Evolutionary conservation across 495 filamentous ascomycete species (phyloP).

Genomic region (Annulohypoxylon nitens): DNA sequence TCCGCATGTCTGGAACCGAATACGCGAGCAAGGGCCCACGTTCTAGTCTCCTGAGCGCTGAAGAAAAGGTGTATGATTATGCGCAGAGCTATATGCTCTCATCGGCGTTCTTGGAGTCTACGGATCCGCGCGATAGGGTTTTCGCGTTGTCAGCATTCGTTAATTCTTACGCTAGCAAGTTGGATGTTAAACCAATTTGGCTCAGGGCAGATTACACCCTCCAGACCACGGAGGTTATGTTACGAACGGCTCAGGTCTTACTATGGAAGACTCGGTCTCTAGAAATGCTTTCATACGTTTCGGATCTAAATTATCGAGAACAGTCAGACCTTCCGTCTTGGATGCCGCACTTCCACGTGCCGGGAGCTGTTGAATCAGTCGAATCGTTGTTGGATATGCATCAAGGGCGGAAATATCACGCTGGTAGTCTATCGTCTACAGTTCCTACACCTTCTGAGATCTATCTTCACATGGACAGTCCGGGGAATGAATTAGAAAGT

Average conservation of each 20-base stretch:
- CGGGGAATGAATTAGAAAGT: slow-evolving; percentile 9
- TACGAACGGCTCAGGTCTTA: slow-evolving; percentile 28
- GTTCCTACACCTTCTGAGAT: slow-evolving; percentile 20
- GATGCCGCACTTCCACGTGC: slow-evolving; percentile 39
- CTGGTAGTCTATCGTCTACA: slow-evolving; percentile 17
- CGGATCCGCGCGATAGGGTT: slow-evolving; percentile 41
- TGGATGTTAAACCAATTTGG: slow-evolving; percentile 21
- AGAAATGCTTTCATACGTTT: slow-evolving; percentile 34
- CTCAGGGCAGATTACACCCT: slow-evolving; percentile 40
- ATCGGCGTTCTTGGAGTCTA: slow-evolving; percentile 34
- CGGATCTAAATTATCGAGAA: slow-evolving; percentile 20
- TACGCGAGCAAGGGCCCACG: slow-evolving; percentile 14
- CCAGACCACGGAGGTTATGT: slow-evolving; percentile 25
- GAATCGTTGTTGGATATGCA: slow-evolving; percentile 33
- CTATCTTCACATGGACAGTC: slow-evolving; percentile 23
- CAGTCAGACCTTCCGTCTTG: slow-evolving; percentile 36
- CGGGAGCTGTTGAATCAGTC: slow-evolving; percentile 32
- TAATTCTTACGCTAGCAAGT: slow-evolving; percentile 17
- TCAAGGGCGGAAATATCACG: slow-evolving; percentile 32
- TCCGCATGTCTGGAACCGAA: slow-evolving; percentile 23
- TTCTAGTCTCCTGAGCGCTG: slow-evolving; percentile 18
- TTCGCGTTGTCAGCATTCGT: slow-evolving; percentile 39
- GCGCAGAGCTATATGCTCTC: slow-evolving; percentile 37
- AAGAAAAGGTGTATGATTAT: slow-evolving; percentile 30
- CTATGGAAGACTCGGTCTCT: slow-evolving; percentile 35